Evolutionary conservation across 1,284 basidiomycete genomes (phyloP).

Genomic region (Cutaneotrichosporon cutaneum): DNA sequence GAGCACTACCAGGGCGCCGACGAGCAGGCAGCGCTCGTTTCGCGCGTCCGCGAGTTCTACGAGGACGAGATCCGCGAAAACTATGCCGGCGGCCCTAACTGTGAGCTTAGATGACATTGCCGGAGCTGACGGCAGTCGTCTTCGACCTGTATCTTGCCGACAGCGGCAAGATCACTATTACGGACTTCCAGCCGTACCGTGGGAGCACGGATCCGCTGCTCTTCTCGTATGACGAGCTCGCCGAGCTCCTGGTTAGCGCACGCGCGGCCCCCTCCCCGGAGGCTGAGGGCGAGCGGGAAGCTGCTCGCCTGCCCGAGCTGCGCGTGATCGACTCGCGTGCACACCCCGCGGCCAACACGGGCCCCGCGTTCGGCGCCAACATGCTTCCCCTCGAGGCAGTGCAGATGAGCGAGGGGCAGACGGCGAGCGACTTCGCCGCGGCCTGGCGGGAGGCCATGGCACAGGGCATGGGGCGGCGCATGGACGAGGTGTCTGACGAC

Average conservation of each 20-base stretch:
- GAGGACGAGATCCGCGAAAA: conserved; percentile 62
- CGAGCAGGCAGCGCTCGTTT: conserved; percentile 61
- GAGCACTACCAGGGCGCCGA: conserved; percentile 71
- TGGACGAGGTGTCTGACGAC: conserved; percentile 8
- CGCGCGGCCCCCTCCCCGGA: neutral
- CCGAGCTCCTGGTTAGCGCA: conserved; percentile 31
- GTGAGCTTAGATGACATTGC: conserved; percentile 56
- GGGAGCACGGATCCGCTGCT: conserved; percentile 80
- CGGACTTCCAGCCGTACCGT: conserved; percentile 90
- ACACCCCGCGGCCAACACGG: conserved; percentile 67
- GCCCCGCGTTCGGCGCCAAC: conserved; percentile 77
- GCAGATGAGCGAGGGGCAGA: conserved; percentile 69
- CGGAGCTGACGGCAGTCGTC: conserved; percentile 59
- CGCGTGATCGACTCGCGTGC: conserved; percentile 69
- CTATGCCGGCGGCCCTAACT: conserved; percentile 65
- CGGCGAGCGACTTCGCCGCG: conserved; percentile 66
- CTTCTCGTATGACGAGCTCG: conserved; percentile 78
- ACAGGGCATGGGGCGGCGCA: conserved; percentile 11
- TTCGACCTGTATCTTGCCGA: conserved; percentile 86
- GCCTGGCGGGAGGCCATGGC: conserved; percentile 43
- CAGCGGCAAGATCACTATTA: conserved; percentile 69
- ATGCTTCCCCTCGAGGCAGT: conserved; percentile 90
- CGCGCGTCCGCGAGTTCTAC: conserved; percentile 66
- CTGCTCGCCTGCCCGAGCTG: conserved; percentile 57
- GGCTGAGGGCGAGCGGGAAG: neutral